Evolutionary conservation across 148 eudicot species (phyloP), one percentile per base, ranked within the genome.

Genomic region (Rhododendron kiyosumense): DNA sequence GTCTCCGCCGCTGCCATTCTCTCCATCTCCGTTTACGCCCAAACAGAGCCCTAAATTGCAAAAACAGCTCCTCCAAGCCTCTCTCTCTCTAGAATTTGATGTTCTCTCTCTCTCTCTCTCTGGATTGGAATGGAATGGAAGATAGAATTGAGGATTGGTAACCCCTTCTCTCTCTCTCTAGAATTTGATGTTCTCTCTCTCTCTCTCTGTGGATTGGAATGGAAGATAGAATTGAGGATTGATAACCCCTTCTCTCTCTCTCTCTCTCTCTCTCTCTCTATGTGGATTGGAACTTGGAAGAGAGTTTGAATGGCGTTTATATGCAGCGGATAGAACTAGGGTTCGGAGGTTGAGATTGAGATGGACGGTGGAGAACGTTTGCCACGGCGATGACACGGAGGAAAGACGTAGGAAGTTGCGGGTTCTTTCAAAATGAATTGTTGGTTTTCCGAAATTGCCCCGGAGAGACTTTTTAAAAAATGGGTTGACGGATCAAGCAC

Each of bases 311-410:
- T 20, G 74, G 79, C 75, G 41, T 83, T 80, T 83, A 86, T 32
- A 59, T 20, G 11, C 4, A 2, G 76, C 73, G n/a, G 86, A 38
- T 32, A 87, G 48, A 51, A 52, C 85, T 91, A 90, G 91, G 93
- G 92, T 82, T 90, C 78, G 41, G 86, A 73, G 43, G 59, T 77
- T 65, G 6, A 3, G 83, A 34, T 38, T 41, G 54, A 26, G 85
- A 87, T 90, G 76, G 41, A 90, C 89, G 91, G 91, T 20, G 30
- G 46, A 75, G 90, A 92, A 90, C 81, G 13, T 41, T 52, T 88
- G 71, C 78, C 49, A 86, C 84, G 86, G 24, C 78, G 86, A 43
- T 81, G 81, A 77, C 89, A 88, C 88, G 89, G 61, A 77, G 81
- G 89, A 87, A 91, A 69, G 17, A 45, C 18, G 83, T 74, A 86